phyloP scores from a whole-genome alignment of 768 basidiomycete genomes.

The Xerocomellus dryophilus region DNA sequence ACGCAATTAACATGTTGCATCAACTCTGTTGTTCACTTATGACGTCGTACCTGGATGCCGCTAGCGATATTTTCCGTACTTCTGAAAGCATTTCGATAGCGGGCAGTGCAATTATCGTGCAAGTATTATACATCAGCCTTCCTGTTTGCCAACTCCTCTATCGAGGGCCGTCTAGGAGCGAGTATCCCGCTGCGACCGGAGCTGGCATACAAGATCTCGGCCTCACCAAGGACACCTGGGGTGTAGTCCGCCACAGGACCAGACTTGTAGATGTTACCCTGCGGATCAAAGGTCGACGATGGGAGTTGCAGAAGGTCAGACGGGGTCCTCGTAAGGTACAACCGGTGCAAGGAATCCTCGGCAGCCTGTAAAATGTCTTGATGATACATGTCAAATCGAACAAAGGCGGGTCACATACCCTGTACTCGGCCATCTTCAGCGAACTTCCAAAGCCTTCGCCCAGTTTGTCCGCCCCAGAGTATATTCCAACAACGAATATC shows the following conservation, averaged over 20 bases:
- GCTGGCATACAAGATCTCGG: slow-evolving; percentile 69
- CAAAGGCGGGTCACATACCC: slow-evolving; percentile 47
- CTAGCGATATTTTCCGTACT: not conserved
- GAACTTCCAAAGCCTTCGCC: slow-evolving; percentile 95
- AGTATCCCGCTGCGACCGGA: slow-evolving; percentile 51
- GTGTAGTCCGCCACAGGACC: slow-evolving; percentile 47
- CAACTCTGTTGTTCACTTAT: not conserved
- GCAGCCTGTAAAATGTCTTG: slow-evolving; percentile 53
- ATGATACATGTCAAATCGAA: not conserved
- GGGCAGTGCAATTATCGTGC: slow-evolving; percentile 27
- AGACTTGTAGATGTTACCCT: slow-evolving; percentile 51
- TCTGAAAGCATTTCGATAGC: slow-evolving; percentile 13
- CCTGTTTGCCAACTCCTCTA: slow-evolving; percentile 21
- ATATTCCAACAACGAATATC: slow-evolving; percentile 94
- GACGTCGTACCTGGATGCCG: not conserved
- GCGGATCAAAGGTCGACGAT: slow-evolving; percentile 66
- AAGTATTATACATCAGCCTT: slow-evolving; percentile 28
- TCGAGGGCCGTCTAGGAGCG: slow-evolving; percentile 32
- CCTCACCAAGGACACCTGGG: slow-evolving; percentile 53
- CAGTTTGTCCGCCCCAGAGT: slow-evolving; percentile 75
- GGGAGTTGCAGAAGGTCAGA: slow-evolving; percentile 66
- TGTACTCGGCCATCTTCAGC: slow-evolving; percentile 90
- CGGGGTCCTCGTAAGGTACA: slow-evolving; percentile 80
- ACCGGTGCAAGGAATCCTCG: slow-evolving; percentile 77
- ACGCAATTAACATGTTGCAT: not conserved